phyloP scores from a whole-genome alignment of 129 eudicot genomes.

The Rutidosis leptorrhynchoides region DNA sequence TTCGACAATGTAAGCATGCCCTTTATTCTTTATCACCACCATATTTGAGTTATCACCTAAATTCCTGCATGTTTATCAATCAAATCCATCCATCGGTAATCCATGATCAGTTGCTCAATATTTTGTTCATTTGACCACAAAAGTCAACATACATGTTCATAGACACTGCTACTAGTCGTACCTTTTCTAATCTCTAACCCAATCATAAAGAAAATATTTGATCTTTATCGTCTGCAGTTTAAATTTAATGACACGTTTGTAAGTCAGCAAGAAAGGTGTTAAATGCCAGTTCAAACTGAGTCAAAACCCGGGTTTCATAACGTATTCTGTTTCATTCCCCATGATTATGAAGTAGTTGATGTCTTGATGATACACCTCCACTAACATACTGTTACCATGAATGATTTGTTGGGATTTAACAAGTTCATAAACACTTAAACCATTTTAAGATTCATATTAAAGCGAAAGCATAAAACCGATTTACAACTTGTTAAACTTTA shows the following conservation, averaged over 20 bases:
- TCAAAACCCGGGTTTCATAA: too few species aligned
- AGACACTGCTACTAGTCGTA: conserved; percentile 5
- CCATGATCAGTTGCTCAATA: conserved; percentile 10
- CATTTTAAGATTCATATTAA: too few species aligned
- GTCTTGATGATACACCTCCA: too few species aligned
- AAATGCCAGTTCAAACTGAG: too few species aligned
- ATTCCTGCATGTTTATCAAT: conserved; percentile 46
- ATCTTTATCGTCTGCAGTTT: conserved; percentile 66
- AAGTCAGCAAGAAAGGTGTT: too few species aligned
- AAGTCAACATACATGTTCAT: conserved; percentile 12
- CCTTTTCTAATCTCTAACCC: conserved; percentile 67
- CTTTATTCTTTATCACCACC: conserved; percentile 47
- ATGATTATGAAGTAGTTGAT: too few species aligned
- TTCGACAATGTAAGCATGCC: conserved; percentile 57
- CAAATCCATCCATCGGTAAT: conserved; percentile 6
- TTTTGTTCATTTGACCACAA: conserved; percentile 5
- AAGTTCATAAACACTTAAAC: too few species aligned
- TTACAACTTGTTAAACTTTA: too few species aligned
- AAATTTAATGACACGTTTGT: not conserved
- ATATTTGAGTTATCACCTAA: conserved; percentile 57
- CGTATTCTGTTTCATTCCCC: too few species aligned
- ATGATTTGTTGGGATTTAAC: too few species aligned
- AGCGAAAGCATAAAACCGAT: too few species aligned
- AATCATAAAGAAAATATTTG: conserved; percentile 55
- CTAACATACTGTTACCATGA: too few species aligned